phyloP scores from a whole-genome alignment of 768 basidiomycete species.

The Pleurotus tuoliensis region DNA sequence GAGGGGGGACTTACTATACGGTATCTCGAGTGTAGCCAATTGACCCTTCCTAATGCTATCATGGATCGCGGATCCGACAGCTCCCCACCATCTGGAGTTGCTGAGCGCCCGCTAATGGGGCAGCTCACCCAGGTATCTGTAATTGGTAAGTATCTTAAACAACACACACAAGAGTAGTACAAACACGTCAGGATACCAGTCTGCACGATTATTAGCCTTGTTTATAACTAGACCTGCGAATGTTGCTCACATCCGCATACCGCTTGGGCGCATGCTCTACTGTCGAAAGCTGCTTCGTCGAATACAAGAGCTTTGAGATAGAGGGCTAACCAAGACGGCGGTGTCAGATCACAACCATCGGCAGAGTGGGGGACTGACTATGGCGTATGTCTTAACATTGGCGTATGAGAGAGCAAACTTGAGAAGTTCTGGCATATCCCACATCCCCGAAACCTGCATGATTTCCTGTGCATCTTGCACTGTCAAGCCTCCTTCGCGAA shows the following conservation, averaged over 20 bases:
- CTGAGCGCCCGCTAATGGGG: slow-evolving; percentile 20
- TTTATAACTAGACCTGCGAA: too few species aligned
- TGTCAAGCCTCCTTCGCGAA: slow-evolving; percentile 27
- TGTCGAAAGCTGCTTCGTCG: slow-evolving; percentile 37
- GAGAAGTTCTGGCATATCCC: slow-evolving; percentile 42
- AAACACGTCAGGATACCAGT: slow-evolving; percentile 41
- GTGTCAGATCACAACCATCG: too few species aligned
- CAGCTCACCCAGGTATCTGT: slow-evolving; percentile 28
- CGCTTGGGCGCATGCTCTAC: slow-evolving; percentile 33
- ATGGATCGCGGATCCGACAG: slow-evolving; percentile 29
- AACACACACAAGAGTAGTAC: not conserved
- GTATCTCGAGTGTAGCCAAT: slow-evolving; percentile 35
- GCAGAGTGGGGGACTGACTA: slow-evolving; percentile 26
- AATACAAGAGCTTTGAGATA: slow-evolving; percentile 36
- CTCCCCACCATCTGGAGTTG: slow-evolving; percentile 6
- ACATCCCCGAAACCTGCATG: slow-evolving; percentile 25
- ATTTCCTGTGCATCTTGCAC: slow-evolving; percentile 44
- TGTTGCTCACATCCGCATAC: slow-evolving; percentile 41
- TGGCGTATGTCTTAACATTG: slow-evolving; percentile 48
- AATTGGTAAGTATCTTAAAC: too few species aligned
- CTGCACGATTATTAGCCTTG: slow-evolving; percentile 17
- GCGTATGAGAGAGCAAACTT: slow-evolving; percentile 41
- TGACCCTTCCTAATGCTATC: slow-evolving; percentile 32
- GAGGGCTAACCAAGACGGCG: slow-evolving; percentile 29
- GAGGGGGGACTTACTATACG: slow-evolving; percentile 24